Evolutionary conservation across 202 grass and related monocot genomes (phyloP).

Genomic region (Schoenoplectus tabernaemontani): DNA sequence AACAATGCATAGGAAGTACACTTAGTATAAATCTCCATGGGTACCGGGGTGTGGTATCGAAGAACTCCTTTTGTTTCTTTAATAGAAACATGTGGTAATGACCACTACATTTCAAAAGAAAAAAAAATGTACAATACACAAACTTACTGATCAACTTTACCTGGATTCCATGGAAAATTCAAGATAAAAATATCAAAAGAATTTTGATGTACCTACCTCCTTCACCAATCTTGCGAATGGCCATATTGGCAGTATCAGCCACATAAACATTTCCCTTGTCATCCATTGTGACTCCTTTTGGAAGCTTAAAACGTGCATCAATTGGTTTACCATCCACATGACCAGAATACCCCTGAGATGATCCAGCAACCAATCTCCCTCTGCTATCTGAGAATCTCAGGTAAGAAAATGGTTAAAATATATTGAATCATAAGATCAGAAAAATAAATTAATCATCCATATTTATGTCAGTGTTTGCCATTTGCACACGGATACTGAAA

Average conservation of each 20-base stretch:
- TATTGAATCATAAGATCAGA: neutral
- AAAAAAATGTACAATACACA: neutral
- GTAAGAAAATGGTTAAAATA: constrained; percentile 5
- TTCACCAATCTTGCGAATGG: constrained; percentile 87
- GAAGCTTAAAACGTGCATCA: constrained; percentile 85
- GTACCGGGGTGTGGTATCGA: too few species aligned
- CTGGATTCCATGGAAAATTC: neutral
- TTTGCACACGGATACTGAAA: neutral
- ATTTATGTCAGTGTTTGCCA: too few species aligned
- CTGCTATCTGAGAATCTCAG: constrained; percentile 72
- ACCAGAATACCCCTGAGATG: constrained; percentile 80
- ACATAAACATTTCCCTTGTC: constrained; percentile 94
- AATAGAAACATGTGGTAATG: too few species aligned
- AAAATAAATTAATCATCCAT: too few species aligned
- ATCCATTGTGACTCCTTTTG: constrained; percentile 82
- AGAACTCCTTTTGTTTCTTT: too few species aligned
- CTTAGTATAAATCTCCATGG: too few species aligned
- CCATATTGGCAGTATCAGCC: constrained; percentile 88
- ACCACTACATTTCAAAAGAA: too few species aligned
- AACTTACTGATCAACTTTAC: neutral
- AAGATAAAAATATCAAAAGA: constrained; percentile 17
- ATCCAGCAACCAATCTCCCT: constrained; percentile 74
- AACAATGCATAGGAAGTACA: too few species aligned
- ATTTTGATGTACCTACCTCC: constrained; percentile 34
- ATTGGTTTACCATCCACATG: constrained; percentile 92